Evolutionary conservation across 129 eudicot species (phyloP).

Genomic region (Chrysanthemum lavandulifolium): DNA sequence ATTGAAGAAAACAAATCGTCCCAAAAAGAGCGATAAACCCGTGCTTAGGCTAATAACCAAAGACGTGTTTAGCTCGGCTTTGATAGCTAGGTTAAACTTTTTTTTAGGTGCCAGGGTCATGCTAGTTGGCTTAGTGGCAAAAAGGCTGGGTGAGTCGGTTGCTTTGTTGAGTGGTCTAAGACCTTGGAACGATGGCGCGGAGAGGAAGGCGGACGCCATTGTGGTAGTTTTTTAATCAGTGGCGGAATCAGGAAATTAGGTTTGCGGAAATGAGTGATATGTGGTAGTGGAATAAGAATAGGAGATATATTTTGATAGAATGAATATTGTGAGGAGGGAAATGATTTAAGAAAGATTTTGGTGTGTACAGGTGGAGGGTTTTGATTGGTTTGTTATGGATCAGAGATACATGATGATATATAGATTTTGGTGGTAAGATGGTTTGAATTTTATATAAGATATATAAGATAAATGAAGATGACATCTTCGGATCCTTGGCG

Average conservation of each 20-base stretch:
- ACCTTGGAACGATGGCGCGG: conserved; percentile 76
- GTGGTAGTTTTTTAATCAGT: not conserved
- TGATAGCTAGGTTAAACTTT: conserved; percentile 20
- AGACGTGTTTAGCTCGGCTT: conserved; percentile 74
- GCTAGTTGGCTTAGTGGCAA: conserved; percentile 23
- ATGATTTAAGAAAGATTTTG: conserved; percentile 33
- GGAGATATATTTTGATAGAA: conserved; percentile 18
- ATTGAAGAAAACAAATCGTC: conserved; percentile 87
- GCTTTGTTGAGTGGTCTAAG: conserved; percentile 60
- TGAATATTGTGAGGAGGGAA: conserved; percentile 54
- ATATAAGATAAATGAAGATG: not conserved
- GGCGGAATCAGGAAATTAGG: too few relatives aligned
- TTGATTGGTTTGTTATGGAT: conserved; percentile 50
- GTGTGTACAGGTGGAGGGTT: conserved; percentile 30
- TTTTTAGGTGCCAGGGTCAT: conserved; percentile 33
- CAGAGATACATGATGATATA: conserved; percentile 30
- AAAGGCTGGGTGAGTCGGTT: conserved; percentile 33
- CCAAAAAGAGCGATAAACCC: conserved; percentile 82
- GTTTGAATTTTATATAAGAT: too few relatives aligned
- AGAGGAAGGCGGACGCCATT: conserved; percentile 66
- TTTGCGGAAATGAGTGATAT: conserved; percentile 2
- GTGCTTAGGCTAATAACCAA: conserved; percentile 91
- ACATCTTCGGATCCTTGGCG: conserved; percentile 75
- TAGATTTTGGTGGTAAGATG: not conserved
- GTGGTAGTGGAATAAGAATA: conserved; percentile 9